Percentiles rank a stretch among this genome's conserved stretches.
These are phyloP conservation scores for Paxillus rubicundulus DNA, from an alignment of 768 basidiomycete species.

Conservation along the genomic window DNA sequence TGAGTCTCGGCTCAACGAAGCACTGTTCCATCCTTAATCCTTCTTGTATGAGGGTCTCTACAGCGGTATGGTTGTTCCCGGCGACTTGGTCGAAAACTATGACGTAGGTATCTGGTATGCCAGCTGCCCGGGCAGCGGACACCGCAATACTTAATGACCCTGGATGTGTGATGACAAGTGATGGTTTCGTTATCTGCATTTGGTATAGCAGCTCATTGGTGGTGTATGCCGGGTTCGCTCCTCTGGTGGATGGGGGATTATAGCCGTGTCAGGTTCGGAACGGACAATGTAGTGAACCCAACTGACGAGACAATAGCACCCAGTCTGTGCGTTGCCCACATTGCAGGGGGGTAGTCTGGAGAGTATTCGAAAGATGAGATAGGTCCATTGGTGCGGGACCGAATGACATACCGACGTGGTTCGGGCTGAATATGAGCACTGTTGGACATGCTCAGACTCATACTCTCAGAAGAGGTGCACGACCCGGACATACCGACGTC, in stretches of 20 bases:
- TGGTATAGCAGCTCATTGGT: conserved; percentile 33
- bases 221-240: conserved; percentile 38
- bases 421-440: conserved; percentile 67
- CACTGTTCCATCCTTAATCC: conserved; percentile 31
- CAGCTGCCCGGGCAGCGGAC: conserved; percentile 28
- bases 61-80: conserved; percentile 20
- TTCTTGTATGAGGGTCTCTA: conserved; percentile 51
- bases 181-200: conserved; percentile 24
- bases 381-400: neutral
- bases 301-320: conserved; percentile 59
- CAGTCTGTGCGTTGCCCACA: conserved; percentile 60
- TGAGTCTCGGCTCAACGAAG: conserved; percentile 47
- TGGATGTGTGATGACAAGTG: conserved; percentile 32
- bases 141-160: conserved; percentile 26
- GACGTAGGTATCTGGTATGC: conserved; percentile 30
- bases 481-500: conserved; percentile 46
- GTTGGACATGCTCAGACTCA: conserved; percentile 5
- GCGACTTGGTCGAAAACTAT: conserved; percentile 24
- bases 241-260: conserved; percentile 12
- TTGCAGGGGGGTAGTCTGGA: conserved; percentile 52
- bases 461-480: neutral
- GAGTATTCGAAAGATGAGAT: neutral
- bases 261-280: neutral
- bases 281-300: neutral
- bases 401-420: conserved; percentile 50